A percentile compares a stretch with the other conserved stretches of the same genome.
Conservation (phyloP, 805 yeast species). For the Priceomyces castillae region DNA sequence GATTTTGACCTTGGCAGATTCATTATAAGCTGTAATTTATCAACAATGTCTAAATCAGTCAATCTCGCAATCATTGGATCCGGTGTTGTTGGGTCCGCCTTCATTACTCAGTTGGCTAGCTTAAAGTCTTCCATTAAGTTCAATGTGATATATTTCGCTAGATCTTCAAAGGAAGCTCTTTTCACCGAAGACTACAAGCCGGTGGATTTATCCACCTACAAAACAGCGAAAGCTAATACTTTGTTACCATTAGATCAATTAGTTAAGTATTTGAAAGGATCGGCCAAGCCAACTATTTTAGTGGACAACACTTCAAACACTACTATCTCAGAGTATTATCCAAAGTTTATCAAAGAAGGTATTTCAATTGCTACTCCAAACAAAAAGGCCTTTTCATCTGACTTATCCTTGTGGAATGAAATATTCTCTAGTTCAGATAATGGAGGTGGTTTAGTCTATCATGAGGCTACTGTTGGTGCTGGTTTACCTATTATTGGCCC, state of each 20-base stretch:
- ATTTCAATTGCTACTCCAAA: conserved; percentile 97
- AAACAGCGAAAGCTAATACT: conserved; percentile 44
- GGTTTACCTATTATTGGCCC: conserved; percentile 93
- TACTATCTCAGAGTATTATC: conserved; percentile 71
- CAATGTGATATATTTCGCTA: conserved; percentile 77
- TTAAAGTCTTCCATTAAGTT: conserved; percentile 61
- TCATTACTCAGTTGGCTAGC: conserved; percentile 72
- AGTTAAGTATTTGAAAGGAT: conserved; percentile 57
- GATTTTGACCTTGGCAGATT: not conserved
- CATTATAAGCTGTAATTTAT: not conserved
- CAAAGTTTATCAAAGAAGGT: conserved; percentile 68
- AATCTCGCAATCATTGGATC: conserved; percentile 59
- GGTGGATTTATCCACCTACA: conserved; percentile 61
- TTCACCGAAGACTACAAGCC: conserved; percentile 69
- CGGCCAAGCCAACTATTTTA: conserved; percentile 74
- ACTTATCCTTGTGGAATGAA: conserved; percentile 68
- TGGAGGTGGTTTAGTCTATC: conserved; percentile 77
- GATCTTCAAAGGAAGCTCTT: conserved; percentile 65
- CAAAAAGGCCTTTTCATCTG: conserved; percentile 92
- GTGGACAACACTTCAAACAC: conserved; percentile 94
- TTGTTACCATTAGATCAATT: conserved; percentile 58
- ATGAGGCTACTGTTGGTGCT: conserved; percentile 98
- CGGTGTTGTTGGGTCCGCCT: conserved; percentile 94
- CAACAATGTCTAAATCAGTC: conserved; percentile 31
- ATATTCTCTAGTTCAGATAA: conserved; percentile 57